A percentile compares a stretch with the other conserved stretches of the same genome.
phyloP scores from a whole-genome alignment of 1,284 basidiomycete species.

The Tylopilus orsonianus region DNA sequence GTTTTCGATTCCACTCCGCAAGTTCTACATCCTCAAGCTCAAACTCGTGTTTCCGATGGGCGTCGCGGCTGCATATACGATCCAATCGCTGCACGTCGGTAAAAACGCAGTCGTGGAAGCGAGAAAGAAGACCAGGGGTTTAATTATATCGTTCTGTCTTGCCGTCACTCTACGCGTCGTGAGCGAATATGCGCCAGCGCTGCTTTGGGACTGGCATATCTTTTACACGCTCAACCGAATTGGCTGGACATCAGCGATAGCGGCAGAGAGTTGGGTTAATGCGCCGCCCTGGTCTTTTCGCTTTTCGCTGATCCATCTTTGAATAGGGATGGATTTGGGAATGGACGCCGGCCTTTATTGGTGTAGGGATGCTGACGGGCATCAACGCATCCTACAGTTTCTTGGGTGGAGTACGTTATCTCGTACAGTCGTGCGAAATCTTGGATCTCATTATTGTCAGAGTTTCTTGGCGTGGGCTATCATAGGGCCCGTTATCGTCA shows the following conservation, averaged over 20 bases:
- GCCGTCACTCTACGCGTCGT: constrained; percentile 59
- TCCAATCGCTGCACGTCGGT: constrained; percentile 62
- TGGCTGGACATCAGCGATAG: constrained; percentile 61
- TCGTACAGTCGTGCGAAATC: neutral
- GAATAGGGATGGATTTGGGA: constrained; percentile 39
- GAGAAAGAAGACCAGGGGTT: constrained; percentile 56
- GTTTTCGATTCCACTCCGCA: constrained; percentile 52
- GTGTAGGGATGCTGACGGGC: constrained; percentile 66
- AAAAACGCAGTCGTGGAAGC: constrained; percentile 51
- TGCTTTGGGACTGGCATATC: constrained; percentile 7
- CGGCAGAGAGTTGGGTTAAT: constrained; percentile 43
- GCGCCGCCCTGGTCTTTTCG: neutral
- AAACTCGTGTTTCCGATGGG: constrained; percentile 71
- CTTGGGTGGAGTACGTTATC: constrained; percentile 38
- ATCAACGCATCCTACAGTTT: constrained; percentile 68
- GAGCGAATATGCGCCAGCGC: constrained; percentile 59
- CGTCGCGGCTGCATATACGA: constrained; percentile 68
- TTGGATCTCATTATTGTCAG: constrained; percentile 36
- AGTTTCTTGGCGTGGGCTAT: constrained; percentile 68
- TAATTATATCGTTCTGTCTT: constrained; percentile 29
- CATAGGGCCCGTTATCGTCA: constrained; percentile 58
- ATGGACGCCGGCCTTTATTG: constrained; percentile 61
- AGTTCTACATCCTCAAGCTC: constrained; percentile 68
- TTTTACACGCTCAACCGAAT: constrained; percentile 34
- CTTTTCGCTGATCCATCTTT: constrained; percentile 3